phyloP scores from a whole-genome alignment of 768 basidiomycete species.

The Russula sp. region DNA sequence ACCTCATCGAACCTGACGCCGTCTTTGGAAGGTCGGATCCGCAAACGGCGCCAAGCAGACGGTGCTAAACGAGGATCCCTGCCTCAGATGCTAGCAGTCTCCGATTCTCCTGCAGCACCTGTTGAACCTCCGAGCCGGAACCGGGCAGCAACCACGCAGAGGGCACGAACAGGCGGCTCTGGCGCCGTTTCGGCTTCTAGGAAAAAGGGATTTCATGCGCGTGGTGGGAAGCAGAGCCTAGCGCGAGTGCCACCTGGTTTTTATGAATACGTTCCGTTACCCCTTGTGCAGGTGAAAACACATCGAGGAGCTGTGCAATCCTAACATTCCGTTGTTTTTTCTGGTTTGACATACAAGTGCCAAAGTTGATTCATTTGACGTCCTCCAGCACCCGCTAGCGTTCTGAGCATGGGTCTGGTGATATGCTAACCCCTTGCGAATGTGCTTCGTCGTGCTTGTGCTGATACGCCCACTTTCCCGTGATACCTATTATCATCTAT shows the following conservation, averaged over 20 bases:
- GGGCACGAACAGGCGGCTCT: neutral
- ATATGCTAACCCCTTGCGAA: neutral
- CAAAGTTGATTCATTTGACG: neutral
- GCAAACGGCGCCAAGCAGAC: neutral
- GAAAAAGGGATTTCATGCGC: neutral
- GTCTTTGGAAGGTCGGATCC: constrained; percentile 7
- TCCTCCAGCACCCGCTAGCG: neutral
- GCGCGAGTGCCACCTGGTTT: constrained; percentile 4
- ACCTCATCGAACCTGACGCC: constrained; percentile 6
- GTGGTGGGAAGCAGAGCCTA: neutral
- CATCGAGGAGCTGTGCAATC: neutral
- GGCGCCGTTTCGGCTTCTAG: neutral
- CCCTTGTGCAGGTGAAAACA: constrained; percentile 10
- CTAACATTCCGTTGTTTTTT: neutral
- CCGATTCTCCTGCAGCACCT: neutral
- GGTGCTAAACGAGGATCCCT: neutral
- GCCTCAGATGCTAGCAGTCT: neutral
- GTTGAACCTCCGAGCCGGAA: neutral
- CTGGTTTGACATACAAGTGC: neutral
- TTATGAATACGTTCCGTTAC: constrained; percentile 5
- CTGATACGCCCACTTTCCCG: neutral
- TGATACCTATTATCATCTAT: neutral
- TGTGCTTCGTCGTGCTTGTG: neutral
- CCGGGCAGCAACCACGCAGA: neutral
- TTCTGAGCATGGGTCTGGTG: neutral